Evolutionary conservation across 495 filamentous ascomycete genomes (phyloP).

Genomic region (Rhizodiscina lignyota): DNA sequence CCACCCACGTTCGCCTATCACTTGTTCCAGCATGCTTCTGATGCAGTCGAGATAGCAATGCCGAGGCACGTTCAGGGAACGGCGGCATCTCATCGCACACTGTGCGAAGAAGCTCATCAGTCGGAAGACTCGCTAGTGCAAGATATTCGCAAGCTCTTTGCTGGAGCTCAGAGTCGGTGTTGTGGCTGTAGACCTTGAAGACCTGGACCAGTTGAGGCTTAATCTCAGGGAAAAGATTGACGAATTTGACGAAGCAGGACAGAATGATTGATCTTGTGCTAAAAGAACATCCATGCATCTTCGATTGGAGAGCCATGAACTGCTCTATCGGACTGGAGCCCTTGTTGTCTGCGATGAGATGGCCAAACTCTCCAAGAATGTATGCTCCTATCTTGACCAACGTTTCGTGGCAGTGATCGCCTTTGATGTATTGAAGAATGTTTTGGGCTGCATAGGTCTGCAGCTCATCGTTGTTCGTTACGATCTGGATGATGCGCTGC

Average conservation of each 20-base stretch:
- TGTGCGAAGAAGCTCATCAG: constrained; percentile 85
- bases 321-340: constrained; percentile 97
- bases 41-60: constrained; percentile 79
- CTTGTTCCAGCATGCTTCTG: constrained; percentile 81
- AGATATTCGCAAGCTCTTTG: constrained; percentile 95
- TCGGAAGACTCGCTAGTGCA: constrained; percentile 64
- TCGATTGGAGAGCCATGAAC: constrained; percentile 79
- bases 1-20: constrained; percentile 91
- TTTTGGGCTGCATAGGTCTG: constrained; percentile 94
- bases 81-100: constrained; percentile 99
- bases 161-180: constrained; percentile 86
- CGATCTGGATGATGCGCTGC: constrained; percentile 97
- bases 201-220: constrained; percentile 85
- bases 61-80: constrained; percentile 88
- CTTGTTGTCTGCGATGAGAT: constrained; percentile 86
- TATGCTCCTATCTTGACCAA: constrained; percentile 95
- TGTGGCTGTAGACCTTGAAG: constrained; percentile 86
- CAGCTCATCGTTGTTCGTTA: constrained; percentile 97
- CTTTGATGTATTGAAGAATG: constrained; percentile 76
- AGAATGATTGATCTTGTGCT: constrained; percentile 86
- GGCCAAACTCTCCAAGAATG: constrained; percentile 89
- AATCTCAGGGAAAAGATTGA: constrained; percentile 97
- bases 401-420: constrained; percentile 87
- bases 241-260: constrained; percentile 90
- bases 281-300: constrained; percentile 77